Conservation (phyloP, 208 protist genomes). For the Leishmania arabica region DNA sequence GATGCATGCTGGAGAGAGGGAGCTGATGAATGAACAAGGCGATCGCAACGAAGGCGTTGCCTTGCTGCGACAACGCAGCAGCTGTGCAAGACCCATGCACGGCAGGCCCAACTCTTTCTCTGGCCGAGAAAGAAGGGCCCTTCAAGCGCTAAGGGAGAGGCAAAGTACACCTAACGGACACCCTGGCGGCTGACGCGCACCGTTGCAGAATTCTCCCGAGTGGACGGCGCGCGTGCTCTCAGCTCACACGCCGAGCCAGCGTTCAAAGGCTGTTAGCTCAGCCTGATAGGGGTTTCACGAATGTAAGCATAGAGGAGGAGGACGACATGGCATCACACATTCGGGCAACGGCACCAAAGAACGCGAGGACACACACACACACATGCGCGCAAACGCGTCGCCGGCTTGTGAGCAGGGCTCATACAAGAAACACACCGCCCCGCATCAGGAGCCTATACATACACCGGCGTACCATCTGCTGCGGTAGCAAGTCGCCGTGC, state of each 20-base stretch:
- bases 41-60: background rate
- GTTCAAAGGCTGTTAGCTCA: background rate
- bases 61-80: background rate
- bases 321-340: background rate
- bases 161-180: background rate
- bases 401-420: background rate
- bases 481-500: background rate
- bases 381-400: background rate
- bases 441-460: background rate
- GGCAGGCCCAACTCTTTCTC: background rate
- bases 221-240: background rate
- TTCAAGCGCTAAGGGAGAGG: background rate
- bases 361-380: background rate
- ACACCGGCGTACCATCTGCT: background rate
- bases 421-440: background rate
- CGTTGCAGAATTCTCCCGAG: background rate
- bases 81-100: background rate
- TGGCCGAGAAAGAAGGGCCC: too few species aligned
- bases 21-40: background rate
- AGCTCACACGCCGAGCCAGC: background rate
- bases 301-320: background rate
- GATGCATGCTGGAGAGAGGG: background rate
- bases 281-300: background rate
- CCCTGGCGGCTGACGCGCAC: background rate
- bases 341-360: background rate